Conservation (phyloP, 202 grass and related monocot genomes). For the Panicum hallii region DNA sequence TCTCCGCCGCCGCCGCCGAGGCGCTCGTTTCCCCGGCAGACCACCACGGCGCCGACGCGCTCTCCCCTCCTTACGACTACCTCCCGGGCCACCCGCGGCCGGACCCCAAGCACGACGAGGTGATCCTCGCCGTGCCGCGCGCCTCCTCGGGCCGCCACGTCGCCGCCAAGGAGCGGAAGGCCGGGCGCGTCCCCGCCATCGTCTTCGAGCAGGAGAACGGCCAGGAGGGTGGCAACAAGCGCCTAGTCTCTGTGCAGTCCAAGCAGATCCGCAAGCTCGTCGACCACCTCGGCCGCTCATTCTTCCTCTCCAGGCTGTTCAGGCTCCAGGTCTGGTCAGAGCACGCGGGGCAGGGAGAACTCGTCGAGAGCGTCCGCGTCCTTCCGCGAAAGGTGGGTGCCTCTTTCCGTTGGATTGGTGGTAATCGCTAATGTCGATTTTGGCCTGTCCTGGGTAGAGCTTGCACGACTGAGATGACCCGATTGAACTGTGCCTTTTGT, state of each 20-base stretch:
- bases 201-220: constrained; percentile 96
- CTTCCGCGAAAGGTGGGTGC: constrained; percentile 75
- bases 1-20: constrained; percentile 29
- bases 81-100: constrained; percentile 79
- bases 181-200: constrained; percentile 75
- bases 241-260: constrained; percentile 73
- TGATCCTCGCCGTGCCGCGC: constrained; percentile 69
- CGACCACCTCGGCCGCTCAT: constrained; percentile 81
- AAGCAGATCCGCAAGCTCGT: constrained; percentile 99
- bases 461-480: background rate
- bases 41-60: constrained; percentile 2
- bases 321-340: constrained; percentile 83
- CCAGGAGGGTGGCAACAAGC: constrained; percentile 93
- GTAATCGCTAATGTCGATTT: background rate
- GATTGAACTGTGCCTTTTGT: background rate
- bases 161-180: constrained; percentile 79
- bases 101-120: constrained; percentile 85
- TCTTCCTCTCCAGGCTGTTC: constrained; percentile 92
- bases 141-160: constrained; percentile 57
- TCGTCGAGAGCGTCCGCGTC: constrained; percentile 87
- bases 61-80: constrained; percentile 69
- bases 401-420: background rate
- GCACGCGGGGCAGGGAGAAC: constrained; percentile 56
- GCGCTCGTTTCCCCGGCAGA: background rate
- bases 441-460: background rate